A percentile compares a stretch with the other conserved stretches of the same genome.
Evolutionary conservation across 495 filamentous ascomycete species (phyloP).

Genomic region (Beverwykella pulmonaria): DNA sequence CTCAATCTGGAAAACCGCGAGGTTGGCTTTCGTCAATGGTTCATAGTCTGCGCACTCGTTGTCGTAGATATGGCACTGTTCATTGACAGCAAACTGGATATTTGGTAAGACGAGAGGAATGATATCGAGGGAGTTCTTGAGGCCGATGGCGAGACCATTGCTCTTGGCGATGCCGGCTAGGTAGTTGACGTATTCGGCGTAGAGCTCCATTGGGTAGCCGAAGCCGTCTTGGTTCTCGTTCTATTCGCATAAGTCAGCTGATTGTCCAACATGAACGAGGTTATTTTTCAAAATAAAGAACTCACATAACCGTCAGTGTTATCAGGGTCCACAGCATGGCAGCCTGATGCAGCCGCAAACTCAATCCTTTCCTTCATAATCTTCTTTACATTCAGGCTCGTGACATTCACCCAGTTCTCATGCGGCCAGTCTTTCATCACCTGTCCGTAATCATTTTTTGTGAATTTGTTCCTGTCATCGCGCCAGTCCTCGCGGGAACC

Average conservation of each 20-base stretch:
- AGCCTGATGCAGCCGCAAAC: slow-evolving; percentile 60
- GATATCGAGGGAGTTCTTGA: slow-evolving; percentile 67
- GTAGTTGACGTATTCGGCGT: slow-evolving; percentile 61
- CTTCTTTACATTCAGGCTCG: slow-evolving; percentile 56
- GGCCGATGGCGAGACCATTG: slow-evolving; percentile 56
- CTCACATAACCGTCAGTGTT: slow-evolving; percentile 67
- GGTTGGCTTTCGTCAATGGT: slow-evolving; percentile 56
- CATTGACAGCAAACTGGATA: slow-evolving; percentile 70
- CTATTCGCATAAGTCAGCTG: not conserved
- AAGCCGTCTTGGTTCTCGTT: slow-evolving; percentile 54
- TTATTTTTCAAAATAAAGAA: slow-evolving; percentile 9
- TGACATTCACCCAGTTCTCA: slow-evolving; percentile 68
- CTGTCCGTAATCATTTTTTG: slow-evolving; percentile 54
- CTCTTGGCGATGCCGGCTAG: slow-evolving; percentile 56
- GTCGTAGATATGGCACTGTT: slow-evolving; percentile 61
- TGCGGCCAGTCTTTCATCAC: slow-evolving; percentile 62
- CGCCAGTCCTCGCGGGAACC: slow-evolving; percentile 66
- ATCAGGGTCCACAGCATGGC: slow-evolving; percentile 72
- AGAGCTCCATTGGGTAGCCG: slow-evolving; percentile 53
- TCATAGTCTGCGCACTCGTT: slow-evolving; percentile 58
- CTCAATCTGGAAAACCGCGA: slow-evolving; percentile 74
- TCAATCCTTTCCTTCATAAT: slow-evolving; percentile 65
- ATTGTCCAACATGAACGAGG: not conserved
- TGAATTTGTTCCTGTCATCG: slow-evolving; percentile 58
- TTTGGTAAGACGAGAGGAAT: slow-evolving; percentile 56